Percentiles rank a stretch among this genome's conserved stretches.
Conservation (phyloP, 441 rosid species). For the Adansonia madagascariensis region DNA sequence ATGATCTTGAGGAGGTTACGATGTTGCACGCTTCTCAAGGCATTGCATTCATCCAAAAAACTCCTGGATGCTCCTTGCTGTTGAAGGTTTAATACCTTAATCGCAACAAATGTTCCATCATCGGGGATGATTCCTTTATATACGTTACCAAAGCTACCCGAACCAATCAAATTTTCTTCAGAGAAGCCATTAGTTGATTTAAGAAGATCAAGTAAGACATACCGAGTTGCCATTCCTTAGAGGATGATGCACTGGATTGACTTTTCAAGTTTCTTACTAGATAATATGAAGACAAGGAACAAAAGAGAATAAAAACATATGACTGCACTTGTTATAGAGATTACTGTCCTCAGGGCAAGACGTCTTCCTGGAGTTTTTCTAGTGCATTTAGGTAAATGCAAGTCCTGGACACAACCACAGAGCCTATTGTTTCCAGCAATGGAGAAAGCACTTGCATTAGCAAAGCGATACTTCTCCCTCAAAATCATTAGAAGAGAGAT, state of each 20-base stretch:
- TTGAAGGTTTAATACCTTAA: conserved; percentile 2
- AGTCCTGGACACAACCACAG: conserved; percentile 40
- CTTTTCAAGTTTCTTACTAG: conserved; percentile 25
- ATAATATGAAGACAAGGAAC: not conserved
- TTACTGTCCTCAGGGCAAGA: not conserved
- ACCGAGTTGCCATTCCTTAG: conserved; percentile 13
- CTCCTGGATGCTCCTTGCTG: not conserved
- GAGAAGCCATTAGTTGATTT: not conserved
- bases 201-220: not conserved
- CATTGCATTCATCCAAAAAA: conserved; percentile 9
- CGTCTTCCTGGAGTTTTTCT: conserved; percentile 12
- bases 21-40: not conserved
- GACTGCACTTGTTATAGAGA: not conserved
- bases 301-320: not conserved
- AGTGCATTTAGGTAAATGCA: conserved; percentile 37
- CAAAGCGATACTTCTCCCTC: conserved; percentile 39
- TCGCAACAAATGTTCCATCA: not conserved
- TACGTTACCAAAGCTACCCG: not conserved
- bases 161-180: conserved; percentile 11
- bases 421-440: conserved; percentile 44
- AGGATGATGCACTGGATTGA: not conserved
- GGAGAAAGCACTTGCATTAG: conserved; percentile 38
- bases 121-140: not conserved
- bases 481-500: conserved; percentile 44
- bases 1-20: conserved; percentile 1